These are phyloP conservation scores for Peniophora sp. DNA, from an alignment of 1,284 basidiomycete species.

Conservation along the genomic window DNA sequence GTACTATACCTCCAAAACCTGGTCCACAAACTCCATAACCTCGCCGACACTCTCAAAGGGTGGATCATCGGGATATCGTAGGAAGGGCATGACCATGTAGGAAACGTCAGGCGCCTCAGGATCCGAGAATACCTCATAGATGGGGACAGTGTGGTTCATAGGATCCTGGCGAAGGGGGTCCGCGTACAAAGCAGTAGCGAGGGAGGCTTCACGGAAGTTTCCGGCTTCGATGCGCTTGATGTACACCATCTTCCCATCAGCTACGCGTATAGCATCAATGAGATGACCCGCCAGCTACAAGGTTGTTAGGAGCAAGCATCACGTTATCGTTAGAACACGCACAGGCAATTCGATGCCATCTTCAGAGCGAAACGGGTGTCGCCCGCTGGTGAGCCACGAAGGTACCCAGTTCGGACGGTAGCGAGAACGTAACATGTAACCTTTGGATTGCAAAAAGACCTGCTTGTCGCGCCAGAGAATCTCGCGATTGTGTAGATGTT, in stretches of 20 bases:
- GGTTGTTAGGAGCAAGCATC: too few relatives aligned
- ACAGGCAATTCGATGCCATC: neutral
- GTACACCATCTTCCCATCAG: neutral
- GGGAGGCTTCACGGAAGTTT: neutral
- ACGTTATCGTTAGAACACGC: too few relatives aligned
- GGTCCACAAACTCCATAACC: slow-evolving; percentile 17
- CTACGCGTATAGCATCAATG: neutral
- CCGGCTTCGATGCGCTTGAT: neutral
- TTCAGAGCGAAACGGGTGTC: neutral
- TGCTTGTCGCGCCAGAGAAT: neutral
- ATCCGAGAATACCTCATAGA: slow-evolving; percentile 16
- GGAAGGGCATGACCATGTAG: slow-evolving; percentile 20
- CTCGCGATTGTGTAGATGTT: too few relatives aligned
- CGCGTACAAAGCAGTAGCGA: neutral
- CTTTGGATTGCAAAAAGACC: neutral
- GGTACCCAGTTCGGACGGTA: neutral
- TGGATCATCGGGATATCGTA: slow-evolving; percentile 13
- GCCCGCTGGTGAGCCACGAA: neutral
- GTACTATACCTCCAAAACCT: slow-evolving; percentile 16
- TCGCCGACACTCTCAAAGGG: slow-evolving; percentile 18
- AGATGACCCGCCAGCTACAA: neutral
- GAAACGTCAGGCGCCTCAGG: slow-evolving; percentile 7
- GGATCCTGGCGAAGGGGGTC: slow-evolving; percentile 11
- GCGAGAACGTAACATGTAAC: neutral
- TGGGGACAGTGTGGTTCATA: slow-evolving; percentile 18